These are phyloP conservation scores for Aspergillus pseudoviridinutans DNA, from an alignment of 2,329 filamentous ascomycete genomes.

Conservation along the genomic window DNA sequence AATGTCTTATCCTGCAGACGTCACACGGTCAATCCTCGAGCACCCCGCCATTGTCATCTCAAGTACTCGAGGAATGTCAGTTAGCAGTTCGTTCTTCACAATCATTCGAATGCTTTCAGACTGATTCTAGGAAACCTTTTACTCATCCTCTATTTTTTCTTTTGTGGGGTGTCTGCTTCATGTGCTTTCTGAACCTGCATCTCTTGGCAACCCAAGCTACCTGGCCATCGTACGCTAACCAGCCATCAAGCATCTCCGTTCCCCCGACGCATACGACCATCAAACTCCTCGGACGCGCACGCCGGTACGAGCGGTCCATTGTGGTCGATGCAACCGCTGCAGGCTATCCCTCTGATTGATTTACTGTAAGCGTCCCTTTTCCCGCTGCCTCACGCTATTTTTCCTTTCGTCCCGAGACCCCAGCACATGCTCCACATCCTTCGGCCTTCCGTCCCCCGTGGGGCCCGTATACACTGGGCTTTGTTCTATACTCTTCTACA, in stretches of 20 bases:
- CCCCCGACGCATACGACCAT: conserved; percentile 23
- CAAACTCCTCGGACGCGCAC: conserved; percentile 12
- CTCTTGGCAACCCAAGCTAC: conserved; percentile 10
- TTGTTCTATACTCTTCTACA: neutral
- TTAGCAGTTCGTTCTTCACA: neutral
- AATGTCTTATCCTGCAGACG: neutral
- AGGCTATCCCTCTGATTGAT: neutral
- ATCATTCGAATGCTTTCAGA: neutral
- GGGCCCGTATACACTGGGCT: neutral
- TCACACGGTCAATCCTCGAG: neutral
- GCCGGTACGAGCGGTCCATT: conserved; percentile 12
- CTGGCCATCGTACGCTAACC: conserved; percentile 3
- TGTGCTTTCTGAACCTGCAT: conserved; percentile 4
- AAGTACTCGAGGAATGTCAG: neutral
- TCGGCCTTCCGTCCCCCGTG: neutral
- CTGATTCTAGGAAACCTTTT: neutral
- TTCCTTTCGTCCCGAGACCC: conserved; percentile 7
- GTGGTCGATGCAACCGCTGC: conserved; percentile 5
- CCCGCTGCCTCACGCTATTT: conserved; percentile 17
- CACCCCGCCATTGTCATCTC: neutral
- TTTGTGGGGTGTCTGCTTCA: conserved; percentile 1
- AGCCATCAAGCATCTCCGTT: conserved; percentile 28
- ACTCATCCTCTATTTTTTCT: neutral
- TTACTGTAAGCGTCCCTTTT: conserved; percentile 20
- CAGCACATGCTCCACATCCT: neutral